Base-by-base conservation (phyloP, 345 rosid species). In the Citrus sp. region DNA sequence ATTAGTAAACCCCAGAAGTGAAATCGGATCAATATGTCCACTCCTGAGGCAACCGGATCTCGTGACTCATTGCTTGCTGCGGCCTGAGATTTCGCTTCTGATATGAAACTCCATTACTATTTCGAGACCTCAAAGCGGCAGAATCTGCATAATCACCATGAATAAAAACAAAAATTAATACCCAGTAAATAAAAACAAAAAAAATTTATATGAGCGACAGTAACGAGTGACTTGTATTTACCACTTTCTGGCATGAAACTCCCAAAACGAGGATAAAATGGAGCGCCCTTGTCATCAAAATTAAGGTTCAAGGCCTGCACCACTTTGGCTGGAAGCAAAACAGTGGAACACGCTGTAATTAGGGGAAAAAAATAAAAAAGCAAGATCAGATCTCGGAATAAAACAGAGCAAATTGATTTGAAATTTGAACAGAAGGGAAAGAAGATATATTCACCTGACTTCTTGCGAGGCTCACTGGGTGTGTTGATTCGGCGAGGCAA, bases 241-340 rank as follows among this genome's bases (percentile, higher is more conserved):
- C 87, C 77, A 30, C 30, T 22, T 6, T 77, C 87, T 1, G 78
- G 24, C 5, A 46, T 5, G 2, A 72, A 74, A 75, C 75, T 51
- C 25, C 82, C 80, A 34, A 64, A 61, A 19, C 88, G 88, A 63
- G 87, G 75, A 40, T 78, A 87, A 49, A 77, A 37, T 38, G 73
- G 55, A 25, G 19, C 78, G 37, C 83, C 84, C 42, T 84, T 59
- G 2, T 85, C 89, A 4, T 86, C 87, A 54, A 87, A 38, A 72
- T 93, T 92, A 80, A 89, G 69, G 74, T 92, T 91, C 82, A 95
- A 74, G 14, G 95, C 96, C 73, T 89, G 92, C 42, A 90, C 91
- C 72, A 93, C 90, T 84, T 86, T 91, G n/a, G 92, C 93, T 30
- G 98, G 99, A n/a, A 95, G 87, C 59, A 93, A 73, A 18, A 89